Evolutionary conservation across 148 eudicot species (phyloP), one percentile per base, ranked within the genome.

Genomic region (Camellia japonica): DNA sequence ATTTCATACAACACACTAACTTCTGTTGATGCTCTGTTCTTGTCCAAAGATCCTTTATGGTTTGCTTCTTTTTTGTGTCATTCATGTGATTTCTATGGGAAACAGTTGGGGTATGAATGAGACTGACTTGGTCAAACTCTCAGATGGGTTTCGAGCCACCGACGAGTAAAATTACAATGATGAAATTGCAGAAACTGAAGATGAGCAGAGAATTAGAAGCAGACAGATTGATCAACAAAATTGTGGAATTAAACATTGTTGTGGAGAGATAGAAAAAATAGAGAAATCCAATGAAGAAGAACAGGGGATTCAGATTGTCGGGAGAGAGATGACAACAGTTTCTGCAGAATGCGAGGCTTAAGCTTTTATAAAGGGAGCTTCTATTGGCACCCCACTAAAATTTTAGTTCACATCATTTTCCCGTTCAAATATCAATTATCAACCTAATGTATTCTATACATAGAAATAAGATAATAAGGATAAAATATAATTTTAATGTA

Each of bases 101-200:
- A 72, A 51, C 60, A 15, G 14, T 52, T 19, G 68, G 68, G 12
- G 7, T 5, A 56, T 68, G 52, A 79, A 66, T 11, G 1, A 14
- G n/a, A 42, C 15, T 46, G 3, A 13, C 16, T 44, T 51, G 65
- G 6, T 56, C 51, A 60, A 74, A 60, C 1, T 7, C 16, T 9
- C 78, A 51, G 7, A 44, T 13, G 43, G 65, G 76, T 44, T n/a
- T 67, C 47, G 81, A 75, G 66, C 77, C 68, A 70, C 86, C 73
- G n/a, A 85, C 30, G 11, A 90, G 83, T 54, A 90, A 86, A 12
- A 85, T n/a, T 43, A 78, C 80, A 18, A 90, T 87, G 66, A 88
- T 85, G 0, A 88, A 73, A 56, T 90, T 87, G 76, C 87, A 86
- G 69, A 90, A 85, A 74, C 90, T 88, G 80, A 90, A 89, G 20